Evolutionary conservation across 768 basidiomycete genomes (phyloP).

Genomic region (Pleurotus sapidus): DNA sequence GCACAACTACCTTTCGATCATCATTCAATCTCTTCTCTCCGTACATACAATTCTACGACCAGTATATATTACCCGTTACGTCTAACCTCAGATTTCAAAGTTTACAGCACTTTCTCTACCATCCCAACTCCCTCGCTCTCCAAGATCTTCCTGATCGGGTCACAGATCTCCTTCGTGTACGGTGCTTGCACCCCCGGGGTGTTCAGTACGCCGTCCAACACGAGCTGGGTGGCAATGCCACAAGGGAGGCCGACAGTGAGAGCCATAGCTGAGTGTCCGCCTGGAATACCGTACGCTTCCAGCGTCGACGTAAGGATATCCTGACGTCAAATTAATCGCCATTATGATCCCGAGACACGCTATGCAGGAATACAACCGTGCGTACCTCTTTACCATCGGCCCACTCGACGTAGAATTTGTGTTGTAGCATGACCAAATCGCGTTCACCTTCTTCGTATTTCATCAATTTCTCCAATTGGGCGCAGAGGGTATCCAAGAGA

Average conservation of each 20-base stretch:
- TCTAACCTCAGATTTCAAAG: no score
- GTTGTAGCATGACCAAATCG: slow-evolving; percentile 96
- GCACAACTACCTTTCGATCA: no score
- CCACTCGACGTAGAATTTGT: slow-evolving; percentile 94
- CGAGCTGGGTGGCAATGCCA: slow-evolving; percentile 91
- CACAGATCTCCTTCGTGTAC: slow-evolving; percentile 83
- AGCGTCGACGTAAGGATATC: slow-evolving; percentile 90
- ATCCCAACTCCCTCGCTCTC: slow-evolving; percentile 78
- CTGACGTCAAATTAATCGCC: slow-evolving; percentile 27
- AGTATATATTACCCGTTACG: no score
- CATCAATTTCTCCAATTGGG: slow-evolving; percentile 87
- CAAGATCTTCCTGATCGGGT: slow-evolving; percentile 61
- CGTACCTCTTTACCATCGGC: slow-evolving; percentile 72
- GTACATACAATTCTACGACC: no score
- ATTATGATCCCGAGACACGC: neutral
- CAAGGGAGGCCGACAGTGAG: slow-evolving; percentile 89
- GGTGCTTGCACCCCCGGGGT: slow-evolving; percentile 82
- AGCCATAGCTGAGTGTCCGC: slow-evolving; percentile 90
- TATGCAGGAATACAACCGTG: neutral
- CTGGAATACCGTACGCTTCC: slow-evolving; percentile 80
- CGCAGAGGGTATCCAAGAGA: slow-evolving; percentile 93
- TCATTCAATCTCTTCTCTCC: no score
- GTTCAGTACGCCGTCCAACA: slow-evolving; percentile 82
- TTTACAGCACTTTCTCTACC: slow-evolving; percentile 62
- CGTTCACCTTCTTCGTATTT: slow-evolving; percentile 87